Percentiles rank a stretch among this genome's conserved stretches.
These are phyloP conservation scores for Suaeda aralocaspica DNA, from an alignment of 148 eudicot genomes.

Conservation along the genomic window DNA sequence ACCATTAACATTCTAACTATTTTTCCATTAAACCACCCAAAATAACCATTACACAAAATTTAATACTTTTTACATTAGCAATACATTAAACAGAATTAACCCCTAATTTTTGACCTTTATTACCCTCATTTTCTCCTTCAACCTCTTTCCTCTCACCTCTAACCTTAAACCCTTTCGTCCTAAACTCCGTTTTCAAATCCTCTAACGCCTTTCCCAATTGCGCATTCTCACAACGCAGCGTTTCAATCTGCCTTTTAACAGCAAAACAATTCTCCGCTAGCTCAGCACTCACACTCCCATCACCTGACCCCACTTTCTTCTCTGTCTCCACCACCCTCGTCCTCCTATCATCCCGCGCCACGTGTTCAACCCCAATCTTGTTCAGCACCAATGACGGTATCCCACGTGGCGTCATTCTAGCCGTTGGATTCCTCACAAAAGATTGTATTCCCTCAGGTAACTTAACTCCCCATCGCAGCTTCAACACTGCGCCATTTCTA, in stretches of 20 bases:
- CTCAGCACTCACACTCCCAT: slow-evolving; percentile 20
- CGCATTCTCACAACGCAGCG: slow-evolving; percentile 60
- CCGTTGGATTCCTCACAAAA: slow-evolving; percentile 27
- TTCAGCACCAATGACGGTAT: slow-evolving; percentile 57
- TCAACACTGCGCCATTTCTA: slow-evolving; percentile 46
- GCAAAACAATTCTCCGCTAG: slow-evolving; percentile 50
- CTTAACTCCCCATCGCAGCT: slow-evolving; percentile 78
- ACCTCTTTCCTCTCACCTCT: slow-evolving; percentile 22
- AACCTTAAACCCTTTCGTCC: slow-evolving; percentile 25
- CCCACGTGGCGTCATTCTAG: slow-evolving; percentile 35
- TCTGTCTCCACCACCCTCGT: slow-evolving; percentile 17
- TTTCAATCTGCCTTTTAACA: slow-evolving; percentile 59
- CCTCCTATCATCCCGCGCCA: slow-evolving; percentile 35
- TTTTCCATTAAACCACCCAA: no score
- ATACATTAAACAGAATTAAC: no score
- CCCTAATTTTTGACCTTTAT: background rate
- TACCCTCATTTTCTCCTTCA: slow-evolving; percentile 10
- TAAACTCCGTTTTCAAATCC: slow-evolving; percentile 55
- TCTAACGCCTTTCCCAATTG: slow-evolving; percentile 52
- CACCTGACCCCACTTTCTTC: background rate
- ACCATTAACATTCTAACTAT: no score
- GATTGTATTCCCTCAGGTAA: slow-evolving; percentile 38
- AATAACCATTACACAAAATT: no score
- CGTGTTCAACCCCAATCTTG: slow-evolving; percentile 78
- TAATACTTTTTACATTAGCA: no score